These are phyloP conservation scores for Fusarium domesticum DNA, from an alignment of 2,329 filamentous ascomycete species.

Conservation along the genomic window DNA sequence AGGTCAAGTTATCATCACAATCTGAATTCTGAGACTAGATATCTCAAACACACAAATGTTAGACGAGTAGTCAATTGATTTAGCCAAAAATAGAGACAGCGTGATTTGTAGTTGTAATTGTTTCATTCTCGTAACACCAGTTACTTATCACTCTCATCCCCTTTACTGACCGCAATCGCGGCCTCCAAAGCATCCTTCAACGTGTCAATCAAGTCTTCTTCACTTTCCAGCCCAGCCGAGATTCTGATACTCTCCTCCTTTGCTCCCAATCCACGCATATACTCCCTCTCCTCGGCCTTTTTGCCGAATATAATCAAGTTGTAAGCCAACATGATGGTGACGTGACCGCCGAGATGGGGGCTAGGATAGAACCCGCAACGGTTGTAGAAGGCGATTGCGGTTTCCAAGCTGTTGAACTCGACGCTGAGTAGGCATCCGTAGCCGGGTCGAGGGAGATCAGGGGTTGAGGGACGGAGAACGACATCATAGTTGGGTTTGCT, in stretches of 20 bases:
- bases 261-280: conserved; percentile 39
- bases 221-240: conserved; percentile 46
- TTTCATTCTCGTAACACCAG: background rate
- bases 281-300: conserved; percentile 35
- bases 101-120: too few relatives aligned
- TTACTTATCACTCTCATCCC: background rate
- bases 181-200: conserved; percentile 34
- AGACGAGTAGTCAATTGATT: too few relatives aligned
- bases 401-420: conserved; percentile 44
- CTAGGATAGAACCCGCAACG: conserved; percentile 47
- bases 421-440: conserved; percentile 55
- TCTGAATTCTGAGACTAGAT: too few relatives aligned
- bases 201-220: conserved; percentile 41
- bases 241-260: conserved; percentile 44
- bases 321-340: conserved; percentile 49
- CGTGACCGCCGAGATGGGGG: conserved; percentile 53
- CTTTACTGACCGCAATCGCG: conserved; percentile 18
- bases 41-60: too few relatives aligned
- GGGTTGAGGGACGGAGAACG: conserved; percentile 36
- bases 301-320: conserved; percentile 44
- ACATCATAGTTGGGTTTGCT: conserved; percentile 34
- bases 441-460: conserved; percentile 47
- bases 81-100: too few relatives aligned
- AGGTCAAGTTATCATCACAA: too few relatives aligned
- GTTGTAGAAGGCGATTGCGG: conserved; percentile 49